These are phyloP conservation scores for Penicillium flavigenum DNA, from an alignment of 495 filamentous ascomycete genomes.

Conservation along the genomic window DNA sequence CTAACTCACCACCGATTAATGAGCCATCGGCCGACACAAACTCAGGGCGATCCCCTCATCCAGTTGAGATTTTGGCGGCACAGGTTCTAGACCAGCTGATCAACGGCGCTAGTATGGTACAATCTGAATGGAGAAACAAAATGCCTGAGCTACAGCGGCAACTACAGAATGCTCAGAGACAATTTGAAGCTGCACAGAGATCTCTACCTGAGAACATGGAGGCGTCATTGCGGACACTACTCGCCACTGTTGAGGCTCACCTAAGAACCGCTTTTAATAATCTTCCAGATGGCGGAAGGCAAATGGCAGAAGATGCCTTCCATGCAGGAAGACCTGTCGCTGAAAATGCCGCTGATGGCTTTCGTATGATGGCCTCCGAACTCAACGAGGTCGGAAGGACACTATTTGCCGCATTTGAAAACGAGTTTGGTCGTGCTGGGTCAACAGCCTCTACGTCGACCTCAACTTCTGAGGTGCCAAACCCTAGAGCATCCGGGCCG, in stretches of 20 bases:
- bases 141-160: slow-evolving; percentile 44
- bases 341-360: slow-evolving; percentile 40
- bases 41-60: slow-evolving; percentile 23
- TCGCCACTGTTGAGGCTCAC: slow-evolving; percentile 44
- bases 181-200: slow-evolving; percentile 40
- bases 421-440: slow-evolving; percentile 33
- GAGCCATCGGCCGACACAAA: slow-evolving; percentile 17
- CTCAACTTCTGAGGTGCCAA: slow-evolving; percentile 10
- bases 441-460: not conserved
- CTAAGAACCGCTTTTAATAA: slow-evolving; percentile 44
- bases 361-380: slow-evolving; percentile 46
- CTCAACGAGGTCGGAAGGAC: slow-evolving; percentile 47
- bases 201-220: slow-evolving; percentile 44
- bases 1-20: slow-evolving; percentile 15
- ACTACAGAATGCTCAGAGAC: slow-evolving; percentile 39
- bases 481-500: slow-evolving; percentile 1
- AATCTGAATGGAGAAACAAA: slow-evolving; percentile 38
- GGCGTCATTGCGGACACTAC: slow-evolving; percentile 39
- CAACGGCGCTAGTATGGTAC: slow-evolving; percentile 36
- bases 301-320: slow-evolving; percentile 37
- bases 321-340: slow-evolving; percentile 42
- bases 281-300: slow-evolving; percentile 39
- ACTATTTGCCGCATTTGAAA: slow-evolving; percentile 42
- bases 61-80: slow-evolving; percentile 31
- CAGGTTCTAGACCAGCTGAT: slow-evolving; percentile 37